Base-by-base conservation (phyloP, 495 filamentous ascomycete species). In the Aspergillus wentii region DNA sequence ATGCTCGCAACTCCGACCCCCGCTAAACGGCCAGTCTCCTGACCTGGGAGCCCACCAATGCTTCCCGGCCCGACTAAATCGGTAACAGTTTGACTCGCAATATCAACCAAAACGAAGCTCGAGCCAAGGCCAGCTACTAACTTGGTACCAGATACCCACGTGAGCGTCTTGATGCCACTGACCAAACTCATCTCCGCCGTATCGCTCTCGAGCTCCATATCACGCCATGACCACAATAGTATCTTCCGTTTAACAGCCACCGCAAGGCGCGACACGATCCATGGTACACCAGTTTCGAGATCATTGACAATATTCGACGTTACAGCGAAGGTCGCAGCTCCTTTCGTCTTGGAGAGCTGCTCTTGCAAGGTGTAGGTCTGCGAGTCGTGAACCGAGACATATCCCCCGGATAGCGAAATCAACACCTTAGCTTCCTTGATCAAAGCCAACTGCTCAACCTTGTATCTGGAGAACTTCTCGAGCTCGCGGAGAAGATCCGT, bases 221-320 rank as follows among this genome's bases (percentile, higher is more conserved):
- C 92, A 45, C 90, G 80, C 92, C 92, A 99, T 31, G 85, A 80
- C 87, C 94, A 97, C 42, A 95, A 62, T 41, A 97, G 46, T 35
- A 97, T 71, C 48, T 85, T 86, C 54, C 92, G 72, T 72, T 96
- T 97, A 8, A 95, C 84, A 1, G 87, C 88, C 1, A 97, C 91
- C 8, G 88, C 91, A 21, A 99, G 66, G 22, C 89, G 71, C 7
- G 86, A 94, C 33, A 96, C 86, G 35, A 97, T 94, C 39, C 86
- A 83, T 0, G 86, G 87, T 27, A 97, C 87, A 15, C 85, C 84
- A 0, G 88, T 95, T 17, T 76, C 76, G 5, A 79, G 65, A 63
- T 99, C 92, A 63, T 89, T 86, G 38, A 92, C 83, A 20, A 96
- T 87, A 62, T 97, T 94, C 33, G 86, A 94, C 2, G 89, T 95